phyloP scores from a whole-genome alignment of 108 stramenopile species.

The Fragilariopsis cylindrus region DNA sequence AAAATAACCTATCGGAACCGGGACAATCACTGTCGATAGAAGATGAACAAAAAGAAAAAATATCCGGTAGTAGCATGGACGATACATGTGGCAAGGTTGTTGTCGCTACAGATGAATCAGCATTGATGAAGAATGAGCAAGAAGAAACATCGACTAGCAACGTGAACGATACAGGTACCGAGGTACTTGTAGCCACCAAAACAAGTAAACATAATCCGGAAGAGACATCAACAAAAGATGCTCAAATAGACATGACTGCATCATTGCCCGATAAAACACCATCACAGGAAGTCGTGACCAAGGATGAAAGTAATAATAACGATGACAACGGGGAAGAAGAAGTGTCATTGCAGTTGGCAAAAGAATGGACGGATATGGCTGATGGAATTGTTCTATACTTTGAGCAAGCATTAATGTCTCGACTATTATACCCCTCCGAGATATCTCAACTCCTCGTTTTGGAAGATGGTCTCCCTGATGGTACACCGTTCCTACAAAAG shows the following conservation, averaged over 20 bases:
- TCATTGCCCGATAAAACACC: not conserved
- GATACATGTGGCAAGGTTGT: no score
- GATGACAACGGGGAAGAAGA: not conserved
- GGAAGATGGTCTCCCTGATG: conserved; percentile 14
- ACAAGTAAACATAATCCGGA: no score
- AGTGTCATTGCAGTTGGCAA: not conserved
- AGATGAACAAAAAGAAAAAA: no score
- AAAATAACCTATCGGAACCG: not conserved
- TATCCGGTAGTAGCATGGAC: no score
- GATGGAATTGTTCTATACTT: conserved; percentile 70
- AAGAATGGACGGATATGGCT: conserved; percentile 69
- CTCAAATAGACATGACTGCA: not conserved
- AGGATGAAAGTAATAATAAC: not conserved
- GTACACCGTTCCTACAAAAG: conserved; percentile 3
- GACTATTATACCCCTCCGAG: conserved; percentile 66
- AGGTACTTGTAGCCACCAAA: no score
- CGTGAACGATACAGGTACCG: not conserved
- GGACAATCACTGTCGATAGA: not conserved
- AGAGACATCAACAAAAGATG: no score
- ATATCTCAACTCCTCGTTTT: conserved; percentile 41
- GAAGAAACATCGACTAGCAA: not conserved
- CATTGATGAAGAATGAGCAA: no score
- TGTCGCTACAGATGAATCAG: no score
- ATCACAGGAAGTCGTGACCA: not conserved
- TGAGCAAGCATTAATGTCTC: conserved; percentile 62